Conservation (phyloP, 2,329 filamentous ascomycete species). For the Stachybotrys chartarum region DNA sequence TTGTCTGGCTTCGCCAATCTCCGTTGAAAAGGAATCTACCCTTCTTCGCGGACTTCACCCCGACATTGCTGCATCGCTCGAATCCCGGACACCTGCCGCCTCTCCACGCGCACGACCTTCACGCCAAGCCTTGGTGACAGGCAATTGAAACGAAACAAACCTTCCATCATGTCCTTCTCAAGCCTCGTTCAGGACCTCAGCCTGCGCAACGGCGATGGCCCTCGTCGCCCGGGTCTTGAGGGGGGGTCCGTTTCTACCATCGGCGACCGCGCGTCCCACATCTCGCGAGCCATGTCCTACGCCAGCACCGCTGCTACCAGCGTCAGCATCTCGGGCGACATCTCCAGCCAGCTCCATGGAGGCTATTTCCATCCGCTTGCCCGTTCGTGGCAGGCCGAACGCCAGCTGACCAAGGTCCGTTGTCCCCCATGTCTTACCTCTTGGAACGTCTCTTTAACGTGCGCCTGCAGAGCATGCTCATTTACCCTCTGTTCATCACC, state of each 20-base stretch:
- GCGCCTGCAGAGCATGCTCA: constrained; percentile 77
- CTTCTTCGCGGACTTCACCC: too few relatives aligned
- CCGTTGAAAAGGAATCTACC: too few relatives aligned
- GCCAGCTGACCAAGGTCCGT: constrained; percentile 74
- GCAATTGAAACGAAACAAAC: constrained; percentile 3
- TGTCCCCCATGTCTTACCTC: background rate
- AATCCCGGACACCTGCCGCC: background rate
- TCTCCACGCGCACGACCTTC: background rate
- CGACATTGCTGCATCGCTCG: background rate
- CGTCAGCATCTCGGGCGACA: constrained; percentile 66
- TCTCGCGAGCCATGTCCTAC: constrained; percentile 59
- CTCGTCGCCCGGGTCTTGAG: constrained; percentile 35
- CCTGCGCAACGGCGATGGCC: constrained; percentile 45
- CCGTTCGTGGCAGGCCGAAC: constrained; percentile 75
- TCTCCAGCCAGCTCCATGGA: constrained; percentile 75
- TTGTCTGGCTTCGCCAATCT: too few relatives aligned
- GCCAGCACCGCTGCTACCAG: constrained; percentile 60
- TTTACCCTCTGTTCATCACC: constrained; percentile 94
- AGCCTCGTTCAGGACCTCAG: constrained; percentile 59
- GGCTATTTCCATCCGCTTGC: constrained; percentile 77
- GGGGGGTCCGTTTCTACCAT: constrained; percentile 46
- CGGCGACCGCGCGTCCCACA: constrained; percentile 53
- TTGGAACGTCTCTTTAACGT: background rate
- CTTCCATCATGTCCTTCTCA: constrained; percentile 54
- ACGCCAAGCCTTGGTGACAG: too few relatives aligned